A percentile compares a stretch with the other conserved stretches of the same genome.
Evolutionary conservation across 140 eudicot genomes (phyloP).

Genomic region (Stevia rebaudiana): DNA sequence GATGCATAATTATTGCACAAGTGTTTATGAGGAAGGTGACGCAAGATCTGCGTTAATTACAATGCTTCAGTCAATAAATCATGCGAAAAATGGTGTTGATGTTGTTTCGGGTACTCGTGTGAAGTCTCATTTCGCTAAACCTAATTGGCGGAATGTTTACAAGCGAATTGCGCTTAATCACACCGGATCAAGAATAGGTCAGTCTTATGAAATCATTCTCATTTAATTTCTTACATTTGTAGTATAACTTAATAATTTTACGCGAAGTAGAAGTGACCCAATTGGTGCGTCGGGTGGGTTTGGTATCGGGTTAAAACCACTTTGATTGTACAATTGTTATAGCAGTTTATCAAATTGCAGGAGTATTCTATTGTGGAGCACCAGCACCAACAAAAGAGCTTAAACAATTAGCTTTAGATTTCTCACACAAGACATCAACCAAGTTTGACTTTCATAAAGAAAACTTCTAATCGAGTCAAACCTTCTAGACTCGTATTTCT

Average conservation of each 20-base stretch:
- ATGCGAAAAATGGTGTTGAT: constrained; percentile 75
- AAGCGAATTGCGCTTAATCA: constrained; percentile 66
- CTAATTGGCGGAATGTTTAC: constrained; percentile 65
- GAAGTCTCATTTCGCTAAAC: constrained; percentile 78
- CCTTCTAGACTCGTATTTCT: constrained; percentile 25
- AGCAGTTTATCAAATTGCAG: constrained; percentile 10
- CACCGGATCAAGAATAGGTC: constrained; percentile 44
- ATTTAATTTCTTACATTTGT: background rate
- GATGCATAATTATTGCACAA: constrained; percentile 76
- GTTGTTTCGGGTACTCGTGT: constrained; percentile 72
- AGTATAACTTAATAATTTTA: background rate
- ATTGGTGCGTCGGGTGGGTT: background rate
- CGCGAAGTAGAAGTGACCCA: background rate
- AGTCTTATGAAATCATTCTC: constrained; percentile 21
- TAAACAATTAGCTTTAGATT: constrained; percentile 31
- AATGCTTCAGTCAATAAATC: constrained; percentile 72
- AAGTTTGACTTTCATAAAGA: constrained; percentile 50
- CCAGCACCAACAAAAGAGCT: constrained; percentile 22
- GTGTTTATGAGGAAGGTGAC: constrained; percentile 85
- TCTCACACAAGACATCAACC: constrained; percentile 29
- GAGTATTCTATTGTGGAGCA: constrained; percentile 54
- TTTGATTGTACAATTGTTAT: too few species aligned
- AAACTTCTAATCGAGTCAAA: constrained; percentile 19
- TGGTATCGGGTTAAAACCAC: background rate
- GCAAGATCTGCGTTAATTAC: constrained; percentile 69